Evolutionary conservation across 257 asterid genomes (phyloP), one percentile per base, ranked within the genome.

Genomic region (Avicennia marina): DNA sequence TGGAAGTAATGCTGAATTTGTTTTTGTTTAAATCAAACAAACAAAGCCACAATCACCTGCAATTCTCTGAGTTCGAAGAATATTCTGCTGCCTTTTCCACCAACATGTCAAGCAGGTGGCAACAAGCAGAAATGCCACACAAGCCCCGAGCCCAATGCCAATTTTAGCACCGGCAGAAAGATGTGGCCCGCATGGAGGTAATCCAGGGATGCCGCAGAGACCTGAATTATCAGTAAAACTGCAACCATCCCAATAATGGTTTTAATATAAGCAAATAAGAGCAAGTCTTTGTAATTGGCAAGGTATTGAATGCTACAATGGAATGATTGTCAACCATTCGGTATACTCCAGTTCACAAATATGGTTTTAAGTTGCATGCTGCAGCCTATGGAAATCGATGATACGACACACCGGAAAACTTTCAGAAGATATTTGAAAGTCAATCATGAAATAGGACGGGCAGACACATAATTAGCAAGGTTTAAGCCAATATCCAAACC

Each of bases 211-310:
- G 63, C 99, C 99, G 18, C 99, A 93, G 7, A 93, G 90, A 39
- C 99, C 95, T 20, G 90, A 74, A 72, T 93, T 93, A 65, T 89
- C 97, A 2, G 97, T 93, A 62, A 93, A 93, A 75, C 99, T 93
- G 84, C 80, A 79, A 19, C 56, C 36, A 64, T 31, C 68, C 69
- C 10, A 12, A 48, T 27, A 41, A 55, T 67, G 67, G 49, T 38
- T 68, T 48, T 27, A 42, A 72, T 52, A 59, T 47, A 19, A 60
- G 41, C 17, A 24, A 29, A 29, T 9, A 31, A 52, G 42, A 51
- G 22, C 10, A 0, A n/a, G 7, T 12, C 9, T n/a, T n/a, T n/a
- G n/a, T n/a, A n/a, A n/a, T n/a, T n/a, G n/a, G n/a, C n/a, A n/a
- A n/a, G n/a, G n/a, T n/a, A n/a, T n/a, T n/a, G n/a, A n/a, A n/a